Evolutionary conservation across 768 basidiomycete genomes (phyloP).

Genomic region (Boletus vermiculosoides): DNA sequence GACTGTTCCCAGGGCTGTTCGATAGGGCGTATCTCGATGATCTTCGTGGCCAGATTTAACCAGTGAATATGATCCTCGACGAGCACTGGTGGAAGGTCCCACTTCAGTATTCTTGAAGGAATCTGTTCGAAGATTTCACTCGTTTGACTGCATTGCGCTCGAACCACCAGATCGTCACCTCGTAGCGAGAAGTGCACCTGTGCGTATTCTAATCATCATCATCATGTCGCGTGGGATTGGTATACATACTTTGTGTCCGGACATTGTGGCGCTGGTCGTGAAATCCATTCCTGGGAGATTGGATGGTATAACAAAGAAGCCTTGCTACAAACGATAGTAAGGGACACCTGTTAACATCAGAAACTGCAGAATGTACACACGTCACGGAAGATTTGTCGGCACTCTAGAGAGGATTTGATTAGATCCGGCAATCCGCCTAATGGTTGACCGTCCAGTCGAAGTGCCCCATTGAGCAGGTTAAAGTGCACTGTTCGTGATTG

Average conservation of each 20-base stretch:
- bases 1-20: constrained; percentile 20
- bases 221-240: not conserved
- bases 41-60: constrained; percentile 15
- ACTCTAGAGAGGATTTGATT: not conserved
- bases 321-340: not conserved
- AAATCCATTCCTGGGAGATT: not conserved
- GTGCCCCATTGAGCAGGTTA: constrained; percentile 15
- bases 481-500: not conserved
- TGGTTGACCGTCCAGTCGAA: constrained; percentile 18
- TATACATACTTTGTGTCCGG: constrained; percentile 3
- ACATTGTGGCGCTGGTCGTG: not conserved
- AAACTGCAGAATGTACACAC: not conserved
- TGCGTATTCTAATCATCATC: not conserved
- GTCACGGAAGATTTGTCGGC: not conserved
- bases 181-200: constrained; percentile 20
- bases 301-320: not conserved
- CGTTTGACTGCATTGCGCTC: not conserved
- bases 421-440: constrained; percentile 5
- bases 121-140: constrained; percentile 17
- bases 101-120: constrained; percentile 6
- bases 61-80: constrained; percentile 23
- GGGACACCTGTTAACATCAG: not conserved
- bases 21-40: constrained; percentile 26
- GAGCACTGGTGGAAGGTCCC: constrained; percentile 19
- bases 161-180: constrained; percentile 5